Conservation (phyloP, 2,329 filamentous ascomycete genomes). For the Botrytis sinoallii region DNA sequence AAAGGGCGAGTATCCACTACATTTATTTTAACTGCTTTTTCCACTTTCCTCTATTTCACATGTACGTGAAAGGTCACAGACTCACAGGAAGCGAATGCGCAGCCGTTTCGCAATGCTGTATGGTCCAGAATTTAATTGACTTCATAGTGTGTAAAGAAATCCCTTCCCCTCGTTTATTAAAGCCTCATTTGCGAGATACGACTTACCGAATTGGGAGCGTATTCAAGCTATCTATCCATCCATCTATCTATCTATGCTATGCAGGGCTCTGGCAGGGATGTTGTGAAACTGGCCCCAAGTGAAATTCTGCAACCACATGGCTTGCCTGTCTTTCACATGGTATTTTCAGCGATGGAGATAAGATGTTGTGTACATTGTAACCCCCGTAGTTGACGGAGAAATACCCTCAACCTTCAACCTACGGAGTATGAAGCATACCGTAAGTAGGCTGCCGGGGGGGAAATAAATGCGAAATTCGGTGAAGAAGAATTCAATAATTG, state of each 20-base stretch:
- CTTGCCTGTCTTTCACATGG: slow-evolving; percentile 9
- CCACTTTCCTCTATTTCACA: not conserved
- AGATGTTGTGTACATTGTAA: not conserved
- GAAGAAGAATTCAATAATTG: not conserved
- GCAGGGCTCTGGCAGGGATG: not conserved
- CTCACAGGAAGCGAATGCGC: not conserved
- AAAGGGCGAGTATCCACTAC: not conserved
- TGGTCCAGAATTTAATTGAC: not conserved
- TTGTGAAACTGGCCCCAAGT: not conserved
- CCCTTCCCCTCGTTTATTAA: not conserved
- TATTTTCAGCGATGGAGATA: not conserved
- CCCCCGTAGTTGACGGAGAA: not conserved
- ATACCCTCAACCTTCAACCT: not conserved
- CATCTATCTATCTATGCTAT: not conserved
- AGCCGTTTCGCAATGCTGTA: not conserved
- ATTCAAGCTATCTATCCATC: not conserved
- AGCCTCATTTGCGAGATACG: not conserved
- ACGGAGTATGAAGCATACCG: not conserved
- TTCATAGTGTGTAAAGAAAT: not conserved
- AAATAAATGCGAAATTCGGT: not conserved
- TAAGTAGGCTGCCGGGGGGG: not conserved
- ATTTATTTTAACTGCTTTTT: not conserved
- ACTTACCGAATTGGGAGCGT: not conserved
- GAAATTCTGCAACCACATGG: slow-evolving; percentile 1
- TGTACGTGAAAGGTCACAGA: slow-evolving; percentile 1